Percentiles rank a stretch among this genome's conserved stretches.
Conservation (phyloP, 352 stramenopile species). For the Phytopythium oedochilum region DNA sequence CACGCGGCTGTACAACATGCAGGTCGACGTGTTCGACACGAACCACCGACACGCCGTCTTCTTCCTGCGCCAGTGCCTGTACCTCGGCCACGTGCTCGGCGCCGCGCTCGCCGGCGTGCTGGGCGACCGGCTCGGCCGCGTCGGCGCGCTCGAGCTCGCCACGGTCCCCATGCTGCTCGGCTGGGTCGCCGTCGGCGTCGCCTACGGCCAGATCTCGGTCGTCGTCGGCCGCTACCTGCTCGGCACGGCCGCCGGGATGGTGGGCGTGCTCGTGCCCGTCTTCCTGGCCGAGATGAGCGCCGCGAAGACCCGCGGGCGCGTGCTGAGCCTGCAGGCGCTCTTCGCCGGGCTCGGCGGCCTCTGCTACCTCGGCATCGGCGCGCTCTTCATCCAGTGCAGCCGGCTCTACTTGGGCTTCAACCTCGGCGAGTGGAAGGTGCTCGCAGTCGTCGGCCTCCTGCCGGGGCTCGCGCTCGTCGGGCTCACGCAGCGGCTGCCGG, state of each 20-base stretch:
- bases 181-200: constrained; percentile 61
- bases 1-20: constrained; percentile 75
- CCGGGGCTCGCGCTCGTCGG: constrained; percentile 52
- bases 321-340: constrained; percentile 39
- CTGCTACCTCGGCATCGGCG: constrained; percentile 49
- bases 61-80: constrained; percentile 63
- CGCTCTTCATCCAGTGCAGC: constrained; percentile 59
- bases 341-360: constrained; percentile 32
- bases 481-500: constrained; percentile 59
- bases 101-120: constrained; percentile 51
- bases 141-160: constrained; percentile 66
- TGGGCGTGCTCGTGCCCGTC: constrained; percentile 56
- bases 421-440: constrained; percentile 75
- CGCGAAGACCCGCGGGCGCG: constrained; percentile 46
- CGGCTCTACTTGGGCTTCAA: constrained; percentile 70
- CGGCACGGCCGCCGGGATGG: constrained; percentile 46
- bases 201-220: constrained; percentile 64
- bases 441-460: constrained; percentile 45
- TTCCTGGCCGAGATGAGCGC: constrained; percentile 73
- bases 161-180: constrained; percentile 69
- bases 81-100: constrained; percentile 58
- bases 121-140: constrained; percentile 56
- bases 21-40: constrained; percentile 79
- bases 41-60: constrained; percentile 63
- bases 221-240: constrained; percentile 63